Base-by-base conservation (phyloP, 2,329 filamentous ascomycete species). In the Penicillium expansum region DNA sequence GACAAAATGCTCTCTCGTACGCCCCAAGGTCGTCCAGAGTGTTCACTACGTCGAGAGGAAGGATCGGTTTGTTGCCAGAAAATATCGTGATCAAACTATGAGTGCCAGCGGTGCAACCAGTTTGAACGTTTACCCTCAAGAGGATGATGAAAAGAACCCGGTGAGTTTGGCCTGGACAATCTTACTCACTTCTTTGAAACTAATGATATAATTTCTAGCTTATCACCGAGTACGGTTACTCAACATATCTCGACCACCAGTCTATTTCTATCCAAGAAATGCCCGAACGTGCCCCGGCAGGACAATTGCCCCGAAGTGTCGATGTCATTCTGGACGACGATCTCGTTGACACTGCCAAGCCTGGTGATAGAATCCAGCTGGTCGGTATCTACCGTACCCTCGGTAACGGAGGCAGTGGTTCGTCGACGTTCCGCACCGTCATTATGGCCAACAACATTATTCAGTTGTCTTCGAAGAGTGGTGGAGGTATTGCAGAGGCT, bases 241-340 rank as follows among this genome's bases (percentile, higher is more conserved):
- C 89, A 73, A 94, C 89, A 49, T 99, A 97, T 77, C 85, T 93
- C 70, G 94, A 99, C 73, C 94, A 99, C 72, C 94, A 99, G 75
- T 96, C 91, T 16, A 91, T 99, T 58, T 97, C 93, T 0, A 97
- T 99, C 64, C 94, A 99, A 77, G 94, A 99, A 79, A 99, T 99
- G 94, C 94, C 94, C 0, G 94, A 99, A 76, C 83, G 93, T 66
- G 94, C 94, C 2, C 94, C 94, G 52, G 93, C 94, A 57, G 94
- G 94, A 52, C 94, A 97, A 79, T 83, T 99, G 62, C 94, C 94
- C 58, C 88, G 94, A 52, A 92, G 93, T 55, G 94, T 99, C 18
- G 94, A 99, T 75, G 92, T 97, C 14, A 92, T 99, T 65, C 80
- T 99, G 63, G 94, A 99, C 72, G 94, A 99, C 72, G 94, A 99